Evolutionary conservation across 164 flowering plant species (phyloP).

Genomic region (Annona squamosa): DNA sequence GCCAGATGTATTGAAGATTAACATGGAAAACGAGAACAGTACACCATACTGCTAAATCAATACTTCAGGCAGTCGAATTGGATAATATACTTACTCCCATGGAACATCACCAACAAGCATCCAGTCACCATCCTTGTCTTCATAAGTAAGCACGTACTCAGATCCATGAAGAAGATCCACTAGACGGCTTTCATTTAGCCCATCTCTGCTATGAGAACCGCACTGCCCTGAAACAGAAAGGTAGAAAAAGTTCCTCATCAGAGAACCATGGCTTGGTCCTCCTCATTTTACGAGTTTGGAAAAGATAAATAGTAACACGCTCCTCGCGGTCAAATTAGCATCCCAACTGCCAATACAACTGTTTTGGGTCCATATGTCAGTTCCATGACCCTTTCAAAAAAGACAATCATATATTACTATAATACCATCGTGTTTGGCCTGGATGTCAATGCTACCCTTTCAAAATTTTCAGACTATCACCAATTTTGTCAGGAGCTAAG

Average conservation of each 20-base stretch:
- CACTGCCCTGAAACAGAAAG: constrained; percentile 43
- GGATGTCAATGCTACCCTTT: no score
- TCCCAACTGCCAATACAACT: no score
- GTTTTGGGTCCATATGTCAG: no score
- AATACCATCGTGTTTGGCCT: no score
- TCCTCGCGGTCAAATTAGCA: no score
- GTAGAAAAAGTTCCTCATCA: neutral
- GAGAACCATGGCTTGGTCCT: neutral
- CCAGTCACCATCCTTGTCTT: constrained; percentile 89
- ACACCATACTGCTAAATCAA: neutral
- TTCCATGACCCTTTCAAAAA: no score
- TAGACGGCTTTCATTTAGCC: constrained; percentile 48
- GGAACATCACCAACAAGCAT: constrained; percentile 97
- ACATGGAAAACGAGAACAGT: neutral
- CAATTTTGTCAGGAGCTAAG: no score
- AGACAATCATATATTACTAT: no score
- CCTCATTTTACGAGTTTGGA: no score
- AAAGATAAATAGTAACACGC: no score
- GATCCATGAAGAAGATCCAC: constrained; percentile 75
- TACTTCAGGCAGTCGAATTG: neutral
- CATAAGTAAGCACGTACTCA: constrained; percentile 78
- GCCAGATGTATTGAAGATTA: neutral
- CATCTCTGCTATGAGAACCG: constrained; percentile 43
- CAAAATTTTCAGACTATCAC: no score
- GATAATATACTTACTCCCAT: constrained; percentile 65